These are phyloP conservation scores for Rhinocladiella mackenziei DNA, from an alignment of 2,329 filamentous ascomycete genomes.

Conservation along the genomic window DNA sequence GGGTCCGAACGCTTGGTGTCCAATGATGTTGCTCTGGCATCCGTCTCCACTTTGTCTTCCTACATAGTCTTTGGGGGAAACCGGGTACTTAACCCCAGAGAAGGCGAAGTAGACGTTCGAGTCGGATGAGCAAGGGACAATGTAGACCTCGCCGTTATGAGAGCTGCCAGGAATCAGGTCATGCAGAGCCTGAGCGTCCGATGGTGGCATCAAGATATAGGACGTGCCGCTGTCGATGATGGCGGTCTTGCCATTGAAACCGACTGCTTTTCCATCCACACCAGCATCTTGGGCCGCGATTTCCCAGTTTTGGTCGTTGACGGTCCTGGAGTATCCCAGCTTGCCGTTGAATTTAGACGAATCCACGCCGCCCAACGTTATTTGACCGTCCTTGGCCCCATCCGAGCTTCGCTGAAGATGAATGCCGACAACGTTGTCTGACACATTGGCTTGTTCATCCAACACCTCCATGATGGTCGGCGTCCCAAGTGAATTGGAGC, in stretches of 20 bases:
- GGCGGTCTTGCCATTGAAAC: conserved; percentile 56
- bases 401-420: conserved; percentile 65
- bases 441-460: conserved; percentile 52
- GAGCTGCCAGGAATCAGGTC: conserved; percentile 60
- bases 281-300: conserved; percentile 64
- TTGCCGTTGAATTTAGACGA: conserved; percentile 62
- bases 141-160: conserved; percentile 55
- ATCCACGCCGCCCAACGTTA: conserved; percentile 72
- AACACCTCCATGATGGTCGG: conserved; percentile 67
- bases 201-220: conserved; percentile 67
- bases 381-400: conserved; percentile 65
- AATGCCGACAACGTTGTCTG: conserved; percentile 66
- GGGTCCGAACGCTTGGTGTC: conserved; percentile 60
- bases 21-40: conserved; percentile 69
- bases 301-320: conserved; percentile 59
- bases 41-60: conserved; percentile 34
- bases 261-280: conserved; percentile 55
- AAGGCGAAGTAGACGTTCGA: conserved; percentile 63
- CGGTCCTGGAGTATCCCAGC: conserved; percentile 61
- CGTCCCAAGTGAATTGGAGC: conserved; percentile 47
- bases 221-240: conserved; percentile 84
- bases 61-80: conserved; percentile 70
- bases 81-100: conserved; percentile 61
- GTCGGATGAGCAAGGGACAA: conserved; percentile 67
- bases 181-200: conserved; percentile 66